Base-by-base conservation (phyloP, 2,329 filamentous ascomycete species). In the Fusarium haematococcum region DNA sequence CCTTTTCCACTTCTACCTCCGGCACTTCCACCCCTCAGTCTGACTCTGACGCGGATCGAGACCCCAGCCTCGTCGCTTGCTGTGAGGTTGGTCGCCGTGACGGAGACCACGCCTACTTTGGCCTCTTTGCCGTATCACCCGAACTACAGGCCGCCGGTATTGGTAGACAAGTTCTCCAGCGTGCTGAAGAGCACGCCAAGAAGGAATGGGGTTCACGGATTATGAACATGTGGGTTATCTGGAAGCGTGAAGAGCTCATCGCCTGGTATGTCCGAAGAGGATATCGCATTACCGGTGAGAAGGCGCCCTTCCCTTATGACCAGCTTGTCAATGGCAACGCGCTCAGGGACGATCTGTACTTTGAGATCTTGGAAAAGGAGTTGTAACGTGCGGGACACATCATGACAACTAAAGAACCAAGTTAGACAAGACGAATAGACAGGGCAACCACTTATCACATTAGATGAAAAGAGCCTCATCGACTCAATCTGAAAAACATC, bases 51-150 rank as follows among this genome's bases (percentile, higher is more conserved):
- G 25, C 41, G 1, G 80, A 84, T 60, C 32, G 72, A 8, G 61
- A 39, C 3, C 56, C 63, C 4, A 71, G 73, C 0, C 79, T 86
- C 4, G 78, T 85, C 3, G 82, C 82, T n/a, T 88, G 86, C 81
- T 87, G 85, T 75, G 86, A 87, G 66, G 67, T 88, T 5, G 68
- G 81, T 30, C 77, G 76, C 35, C 79, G 76, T 20, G 68, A 70
- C 30, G 70, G 71, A 32, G 77, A 69, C 37, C 68, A 80, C 39
- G 83, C 81, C 20, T 85, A 87, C 77, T 86, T 88, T 61, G 86
- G 85, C 60, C 81, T 88, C 39, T 86, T 88, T 23, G 86, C 86
- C 45, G 86, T 88, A 0, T 82, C 85, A 41, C 84, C 85, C 3
- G 64, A 65, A 6, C 71, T 79, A 32, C 86, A 88, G 77, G 83